A percentile compares a stretch with the other conserved stretches of the same genome.
phyloP scores from a whole-genome alignment of 805 yeast genomes.

The Metschnikowia similis region DNA sequence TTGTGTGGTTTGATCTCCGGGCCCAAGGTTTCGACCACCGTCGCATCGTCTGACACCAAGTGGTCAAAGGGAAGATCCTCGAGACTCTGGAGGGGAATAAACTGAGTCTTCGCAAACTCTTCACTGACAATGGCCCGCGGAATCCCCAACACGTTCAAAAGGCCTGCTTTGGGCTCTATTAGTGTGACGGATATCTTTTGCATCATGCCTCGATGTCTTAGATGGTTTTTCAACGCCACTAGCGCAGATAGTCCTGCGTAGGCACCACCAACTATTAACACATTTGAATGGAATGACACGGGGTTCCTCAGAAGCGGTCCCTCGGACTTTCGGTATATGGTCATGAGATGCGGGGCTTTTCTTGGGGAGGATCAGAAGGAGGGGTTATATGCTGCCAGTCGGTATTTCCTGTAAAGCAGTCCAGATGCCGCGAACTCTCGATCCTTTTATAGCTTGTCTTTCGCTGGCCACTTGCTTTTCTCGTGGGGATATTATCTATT shows the following conservation, averaged over 20 bases:
- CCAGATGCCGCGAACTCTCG: background rate
- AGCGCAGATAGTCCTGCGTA: slow-evolving; percentile 39
- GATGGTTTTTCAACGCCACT: slow-evolving; percentile 25
- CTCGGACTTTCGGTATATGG: slow-evolving; percentile 6
- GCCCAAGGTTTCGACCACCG: slow-evolving; percentile 16
- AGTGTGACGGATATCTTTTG: slow-evolving; percentile 28
- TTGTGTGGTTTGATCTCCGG: slow-evolving; percentile 9
- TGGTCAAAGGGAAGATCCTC: slow-evolving; percentile 26
- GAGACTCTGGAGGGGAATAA: slow-evolving; percentile 28
- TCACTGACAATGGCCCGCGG: slow-evolving; percentile 37
- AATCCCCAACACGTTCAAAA: slow-evolving; percentile 37
- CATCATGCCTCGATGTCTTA: slow-evolving; percentile 14
- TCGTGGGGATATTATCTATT: background rate
- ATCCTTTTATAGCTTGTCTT: background rate
- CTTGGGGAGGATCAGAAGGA: background rate
- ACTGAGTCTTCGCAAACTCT: slow-evolving; percentile 38
- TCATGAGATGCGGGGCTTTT: background rate
- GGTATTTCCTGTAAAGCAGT: background rate
- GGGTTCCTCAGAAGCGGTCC: slow-evolving; percentile 10
- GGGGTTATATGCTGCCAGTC: background rate
- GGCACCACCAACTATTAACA: slow-evolving; percentile 40
- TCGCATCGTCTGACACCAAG: slow-evolving; percentile 23
- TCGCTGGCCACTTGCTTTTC: background rate
- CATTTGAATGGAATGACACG: slow-evolving; percentile 26
- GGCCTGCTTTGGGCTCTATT: slow-evolving; percentile 38